A percentile compares a stretch with the other conserved stretches of the same genome.
These are phyloP conservation scores for Amauroascus verrucosus DNA, from an alignment of 2,329 filamentous ascomycete genomes.

Conservation along the genomic window DNA sequence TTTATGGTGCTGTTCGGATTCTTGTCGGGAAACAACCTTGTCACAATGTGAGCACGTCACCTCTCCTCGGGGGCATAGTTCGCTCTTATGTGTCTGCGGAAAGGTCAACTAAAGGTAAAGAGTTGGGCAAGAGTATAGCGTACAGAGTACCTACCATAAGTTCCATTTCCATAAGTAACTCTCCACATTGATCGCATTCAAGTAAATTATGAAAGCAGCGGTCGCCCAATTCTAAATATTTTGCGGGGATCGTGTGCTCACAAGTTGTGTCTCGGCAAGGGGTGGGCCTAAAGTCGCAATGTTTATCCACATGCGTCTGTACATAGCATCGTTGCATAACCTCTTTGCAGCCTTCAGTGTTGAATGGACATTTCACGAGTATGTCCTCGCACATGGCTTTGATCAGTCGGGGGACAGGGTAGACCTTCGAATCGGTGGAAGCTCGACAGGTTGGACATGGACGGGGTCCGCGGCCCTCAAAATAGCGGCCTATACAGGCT, in stretches of 20 bases:
- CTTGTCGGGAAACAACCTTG: slow-evolving; percentile 25
- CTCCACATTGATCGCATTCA: slow-evolving; percentile 44
- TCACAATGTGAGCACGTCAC: slow-evolving; percentile 32
- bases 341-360: slow-evolving; percentile 44
- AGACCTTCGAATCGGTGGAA: slow-evolving; percentile 29
- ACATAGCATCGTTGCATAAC: slow-evolving; percentile 47
- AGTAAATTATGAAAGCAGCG: slow-evolving; percentile 46
- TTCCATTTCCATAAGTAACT: slow-evolving; percentile 45
- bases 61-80: slow-evolving; percentile 30
- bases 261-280: slow-evolving; percentile 45
- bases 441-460: slow-evolving; percentile 51
- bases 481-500: slow-evolving; percentile 45
- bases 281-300: slow-evolving; percentile 48
- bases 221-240: slow-evolving; percentile 41
- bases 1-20: slow-evolving; percentile 30
- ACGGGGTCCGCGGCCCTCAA: slow-evolving; percentile 24
- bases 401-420: slow-evolving; percentile 45
- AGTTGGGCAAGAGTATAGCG: background rate
- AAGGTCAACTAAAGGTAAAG: background rate
- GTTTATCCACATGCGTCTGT: slow-evolving; percentile 50
- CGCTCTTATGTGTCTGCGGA: slow-evolving; percentile 28
- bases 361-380: slow-evolving; percentile 49
- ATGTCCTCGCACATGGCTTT: slow-evolving; percentile 54
- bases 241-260: slow-evolving; percentile 44
- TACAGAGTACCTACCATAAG: slow-evolving; percentile 37